Percentiles rank a stretch among this genome's conserved stretches.
Conservation (phyloP, 192 early-diverging fungal species). For the Gaertneriomyces semiglobifer region DNA sequence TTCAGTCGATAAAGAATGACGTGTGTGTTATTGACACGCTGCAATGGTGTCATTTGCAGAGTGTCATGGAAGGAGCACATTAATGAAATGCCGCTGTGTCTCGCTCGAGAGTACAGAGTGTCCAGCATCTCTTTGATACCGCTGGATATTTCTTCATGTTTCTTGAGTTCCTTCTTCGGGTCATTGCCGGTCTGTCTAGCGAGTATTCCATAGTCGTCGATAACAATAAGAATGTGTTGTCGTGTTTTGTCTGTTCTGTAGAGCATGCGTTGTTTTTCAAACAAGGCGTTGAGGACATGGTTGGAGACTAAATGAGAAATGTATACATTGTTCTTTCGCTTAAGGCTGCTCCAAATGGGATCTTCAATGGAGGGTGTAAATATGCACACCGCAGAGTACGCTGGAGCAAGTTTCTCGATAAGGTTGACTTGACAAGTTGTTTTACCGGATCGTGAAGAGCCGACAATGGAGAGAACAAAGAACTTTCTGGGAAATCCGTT, state of each 20-base stretch:
- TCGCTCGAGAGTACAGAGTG: background rate
- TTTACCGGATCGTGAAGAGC: conserved; percentile 9
- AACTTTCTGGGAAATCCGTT: background rate
- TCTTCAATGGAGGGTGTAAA: background rate
- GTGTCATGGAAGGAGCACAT: conserved; percentile 6
- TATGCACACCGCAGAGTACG: background rate
- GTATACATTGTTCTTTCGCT: background rate
- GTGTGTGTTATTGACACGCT: background rate
- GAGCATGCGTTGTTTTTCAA: background rate
- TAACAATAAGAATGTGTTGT: background rate
- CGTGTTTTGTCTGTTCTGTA: background rate
- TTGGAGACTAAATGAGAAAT: conserved; percentile 3
- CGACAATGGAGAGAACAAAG: background rate
- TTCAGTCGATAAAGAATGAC: conserved; percentile 7
- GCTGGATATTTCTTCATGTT: background rate
- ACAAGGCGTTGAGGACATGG: background rate
- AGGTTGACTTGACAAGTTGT: conserved; percentile 3
- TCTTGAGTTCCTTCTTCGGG: background rate
- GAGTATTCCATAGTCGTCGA: background rate
- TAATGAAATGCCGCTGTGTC: background rate
- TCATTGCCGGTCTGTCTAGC: background rate
- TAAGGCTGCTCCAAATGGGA: background rate
- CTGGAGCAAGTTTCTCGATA: background rate
- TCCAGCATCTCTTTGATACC: conserved; percentile 5
- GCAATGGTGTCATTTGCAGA: conserved; percentile 6